Evolutionary conservation across 106 monocot genomes (phyloP).

Genomic region (Iris macrosiphon): DNA sequence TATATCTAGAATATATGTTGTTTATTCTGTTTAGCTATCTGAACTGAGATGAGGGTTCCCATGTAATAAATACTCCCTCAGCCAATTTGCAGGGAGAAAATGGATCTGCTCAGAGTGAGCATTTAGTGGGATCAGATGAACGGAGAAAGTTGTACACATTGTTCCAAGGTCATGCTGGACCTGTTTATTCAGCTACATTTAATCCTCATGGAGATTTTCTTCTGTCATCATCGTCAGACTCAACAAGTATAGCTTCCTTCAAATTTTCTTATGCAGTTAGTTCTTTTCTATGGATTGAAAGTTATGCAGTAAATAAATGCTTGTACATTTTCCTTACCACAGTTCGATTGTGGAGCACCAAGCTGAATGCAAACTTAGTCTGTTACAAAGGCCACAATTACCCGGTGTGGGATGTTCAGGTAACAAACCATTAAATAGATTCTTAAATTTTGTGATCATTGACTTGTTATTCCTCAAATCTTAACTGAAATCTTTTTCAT

Average conservation of each 20-base stretch:
- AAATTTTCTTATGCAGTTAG: not conserved
- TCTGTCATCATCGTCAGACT: constrained; percentile 89
- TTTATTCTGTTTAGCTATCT: not conserved
- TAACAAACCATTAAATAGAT: constrained; percentile 20
- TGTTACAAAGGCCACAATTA: constrained; percentile 98
- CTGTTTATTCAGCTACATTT: constrained; percentile 84
- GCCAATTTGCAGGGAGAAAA: constrained; percentile 58
- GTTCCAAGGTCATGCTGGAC: constrained; percentile 84
- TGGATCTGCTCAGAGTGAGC: constrained; percentile 31
- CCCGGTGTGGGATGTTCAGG: constrained; percentile 98
- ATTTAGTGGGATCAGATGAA: constrained; percentile 44
- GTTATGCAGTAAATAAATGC: not conserved
- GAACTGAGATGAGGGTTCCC: not conserved
- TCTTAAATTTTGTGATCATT: too few species aligned
- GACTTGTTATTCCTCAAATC: too few species aligned
- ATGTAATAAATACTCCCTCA: constrained; percentile 21
- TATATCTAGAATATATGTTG: too few species aligned
- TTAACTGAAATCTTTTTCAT: too few species aligned
- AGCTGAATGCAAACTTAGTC: constrained; percentile 88
- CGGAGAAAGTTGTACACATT: constrained; percentile 61
- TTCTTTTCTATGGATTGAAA: not conserved
- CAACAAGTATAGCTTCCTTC: constrained; percentile 89
- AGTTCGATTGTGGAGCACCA: constrained; percentile 97
- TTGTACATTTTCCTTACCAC: constrained; percentile 20
- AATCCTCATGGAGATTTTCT: constrained; percentile 83